phyloP scores from a whole-genome alignment of 2,329 filamentous ascomycete species.

The Botrytis elliptica region DNA sequence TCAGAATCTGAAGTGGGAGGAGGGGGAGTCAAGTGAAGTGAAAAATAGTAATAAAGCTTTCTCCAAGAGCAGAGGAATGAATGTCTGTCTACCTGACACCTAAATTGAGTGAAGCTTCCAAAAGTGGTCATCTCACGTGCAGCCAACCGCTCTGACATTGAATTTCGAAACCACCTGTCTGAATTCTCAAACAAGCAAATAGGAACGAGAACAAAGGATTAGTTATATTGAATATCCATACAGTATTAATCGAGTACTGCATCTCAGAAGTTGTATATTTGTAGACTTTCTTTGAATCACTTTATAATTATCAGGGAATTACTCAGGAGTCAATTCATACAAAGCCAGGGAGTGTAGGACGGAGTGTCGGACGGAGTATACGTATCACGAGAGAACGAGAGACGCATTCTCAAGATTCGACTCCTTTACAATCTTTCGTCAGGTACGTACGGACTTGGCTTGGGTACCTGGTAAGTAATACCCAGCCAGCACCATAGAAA shows the following conservation, averaged over 20 bases:
- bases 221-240: background rate
- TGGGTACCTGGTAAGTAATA: background rate
- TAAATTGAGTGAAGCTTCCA: background rate
- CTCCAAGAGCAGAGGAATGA: too few species aligned
- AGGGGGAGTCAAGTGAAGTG: background rate
- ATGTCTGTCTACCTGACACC: background rate
- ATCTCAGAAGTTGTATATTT: background rate
- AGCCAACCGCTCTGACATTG: background rate
- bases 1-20: background rate
- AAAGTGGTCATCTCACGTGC: background rate
- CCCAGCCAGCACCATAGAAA: background rate
- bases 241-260: background rate
- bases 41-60: background rate
- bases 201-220: background rate
- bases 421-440: background rate
- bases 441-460: background rate
- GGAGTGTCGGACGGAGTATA: background rate
- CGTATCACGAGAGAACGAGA: background rate
- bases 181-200: background rate
- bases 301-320: background rate
- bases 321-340: background rate
- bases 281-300: background rate
- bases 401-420: background rate
- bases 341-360: background rate
- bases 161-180: background rate